Conservation (phyloP, 257 asterid species). For the Nicotiana attenuata region DNA sequence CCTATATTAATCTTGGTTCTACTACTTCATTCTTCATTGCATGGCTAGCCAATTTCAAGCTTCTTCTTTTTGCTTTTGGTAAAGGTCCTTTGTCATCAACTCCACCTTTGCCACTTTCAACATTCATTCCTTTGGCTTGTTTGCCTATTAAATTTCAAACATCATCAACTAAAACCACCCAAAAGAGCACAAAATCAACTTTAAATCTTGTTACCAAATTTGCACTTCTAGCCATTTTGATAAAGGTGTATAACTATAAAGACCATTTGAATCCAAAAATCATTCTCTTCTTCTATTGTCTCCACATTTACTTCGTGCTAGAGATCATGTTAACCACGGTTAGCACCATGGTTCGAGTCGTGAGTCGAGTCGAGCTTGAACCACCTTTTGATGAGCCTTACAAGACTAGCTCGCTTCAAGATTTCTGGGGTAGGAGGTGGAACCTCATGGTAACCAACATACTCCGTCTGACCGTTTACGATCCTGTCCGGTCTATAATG, state of each 20-base stretch:
- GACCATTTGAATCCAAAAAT: slow-evolving; percentile 20
- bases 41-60: slow-evolving; percentile 50
- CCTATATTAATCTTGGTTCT: slow-evolving; percentile 43
- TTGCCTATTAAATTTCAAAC: slow-evolving; percentile 41
- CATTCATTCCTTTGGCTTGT: slow-evolving; percentile 45
- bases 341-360: not conserved
- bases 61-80: slow-evolving; percentile 41
- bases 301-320: not conserved
- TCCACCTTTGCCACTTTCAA: slow-evolving; percentile 27
- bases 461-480: slow-evolving; percentile 24
- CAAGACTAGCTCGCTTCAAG: slow-evolving; percentile 46
- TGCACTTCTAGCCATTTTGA: slow-evolving; percentile 7
- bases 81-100: slow-evolving; percentile 37
- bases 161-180: not conserved
- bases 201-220: slow-evolving; percentile 20
- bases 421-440: slow-evolving; percentile 68
- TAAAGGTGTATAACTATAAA: slow-evolving; percentile 4
- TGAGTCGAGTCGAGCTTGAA: not conserved
- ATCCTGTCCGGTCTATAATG: slow-evolving; percentile 9
- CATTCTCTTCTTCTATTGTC: slow-evolving; percentile 9
- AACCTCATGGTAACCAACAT: slow-evolving; percentile 42
- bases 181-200: slow-evolving; percentile 12
- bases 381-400: slow-evolving; percentile 19
- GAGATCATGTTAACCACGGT: slow-evolving; percentile 9
- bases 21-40: slow-evolving; percentile 48